These are phyloP conservation scores for Discostella stelligeroides DNA, from an alignment of 108 stramenopile genomes.

Conservation along the genomic window DNA sequence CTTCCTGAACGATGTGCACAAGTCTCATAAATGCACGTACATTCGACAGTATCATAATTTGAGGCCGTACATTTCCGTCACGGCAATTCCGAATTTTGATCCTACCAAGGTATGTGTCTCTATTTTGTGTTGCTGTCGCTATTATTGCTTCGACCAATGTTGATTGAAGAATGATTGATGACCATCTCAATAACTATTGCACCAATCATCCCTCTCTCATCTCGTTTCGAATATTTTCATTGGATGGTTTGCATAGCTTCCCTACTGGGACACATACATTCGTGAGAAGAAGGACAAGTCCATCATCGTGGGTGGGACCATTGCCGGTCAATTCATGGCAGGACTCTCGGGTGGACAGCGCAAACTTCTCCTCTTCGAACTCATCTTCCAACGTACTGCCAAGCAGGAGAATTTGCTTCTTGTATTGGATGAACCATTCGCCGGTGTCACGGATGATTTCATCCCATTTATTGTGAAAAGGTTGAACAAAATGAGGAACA, in stretches of 20 bases:
- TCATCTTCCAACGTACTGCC: constrained; percentile 63
- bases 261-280: constrained; percentile 72
- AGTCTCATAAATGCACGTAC: constrained; percentile 73
- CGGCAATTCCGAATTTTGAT: constrained; percentile 69
- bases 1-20: constrained; percentile 73
- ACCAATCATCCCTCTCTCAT: background rate
- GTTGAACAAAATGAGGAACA: constrained; percentile 54
- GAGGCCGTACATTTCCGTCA: constrained; percentile 66
- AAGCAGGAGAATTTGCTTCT: constrained; percentile 55
- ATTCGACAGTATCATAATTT: constrained; percentile 76
- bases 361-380: constrained; percentile 69
- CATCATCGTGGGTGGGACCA: constrained; percentile 69
- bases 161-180: background rate
- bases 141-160: too few relatives aligned
- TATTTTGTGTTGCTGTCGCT: background rate
- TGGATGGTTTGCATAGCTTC: constrained; percentile 30
- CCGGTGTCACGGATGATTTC: constrained; percentile 78
- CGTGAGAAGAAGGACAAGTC: constrained; percentile 55
- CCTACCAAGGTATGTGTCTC: constrained; percentile 31
- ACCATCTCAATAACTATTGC: background rate
- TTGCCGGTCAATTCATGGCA: constrained; percentile 71
- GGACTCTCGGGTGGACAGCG: constrained; percentile 72
- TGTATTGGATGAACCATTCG: constrained; percentile 72
- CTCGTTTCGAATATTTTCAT: background rate
- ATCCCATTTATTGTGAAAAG: constrained; percentile 66